Evolutionary conservation across 495 filamentous ascomycete species (phyloP).

Genomic region (Xylaria venustula): DNA sequence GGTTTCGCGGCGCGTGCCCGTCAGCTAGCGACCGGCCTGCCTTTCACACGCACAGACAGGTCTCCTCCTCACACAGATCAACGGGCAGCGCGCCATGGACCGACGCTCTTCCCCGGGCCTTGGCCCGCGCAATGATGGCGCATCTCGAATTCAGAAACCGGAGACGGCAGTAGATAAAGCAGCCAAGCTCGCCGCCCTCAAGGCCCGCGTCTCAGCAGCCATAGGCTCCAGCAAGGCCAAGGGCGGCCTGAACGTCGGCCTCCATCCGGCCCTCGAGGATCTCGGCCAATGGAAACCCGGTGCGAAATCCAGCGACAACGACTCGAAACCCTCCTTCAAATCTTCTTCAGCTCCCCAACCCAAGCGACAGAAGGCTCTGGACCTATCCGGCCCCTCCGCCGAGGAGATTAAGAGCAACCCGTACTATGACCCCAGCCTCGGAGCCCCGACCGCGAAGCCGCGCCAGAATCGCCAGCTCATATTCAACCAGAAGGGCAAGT

Average conservation of each 20-base stretch:
- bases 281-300: constrained; percentile 60
- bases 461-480: constrained; percentile 71
- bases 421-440: constrained; percentile 77
- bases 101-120: constrained; percentile 43
- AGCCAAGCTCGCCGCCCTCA: constrained; percentile 63
- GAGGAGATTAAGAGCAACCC: constrained; percentile 67
- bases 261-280: constrained; percentile 87
- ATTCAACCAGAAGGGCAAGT: constrained; percentile 97
- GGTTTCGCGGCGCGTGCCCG: not conserved
- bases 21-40: not conserved
- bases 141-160: constrained; percentile 51
- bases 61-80: constrained; percentile 16
- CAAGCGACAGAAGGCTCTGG: constrained; percentile 40
- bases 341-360: constrained; percentile 1
- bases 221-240: constrained; percentile 58
- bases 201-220: constrained; percentile 76
- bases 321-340: constrained; percentile 26
- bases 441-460: constrained; percentile 58
- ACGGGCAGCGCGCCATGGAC: constrained; percentile 40
- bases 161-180: constrained; percentile 53
- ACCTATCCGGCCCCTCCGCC: constrained; percentile 65
- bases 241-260: constrained; percentile 83
- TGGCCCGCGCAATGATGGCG: constrained; percentile 51
- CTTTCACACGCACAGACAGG: not conserved
- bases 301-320: constrained; percentile 20